A percentile compares a stretch with the other conserved stretches of the same genome.
Conservation (phyloP, 1,139 yeast species). For the Ogataea hybrid region DNA sequence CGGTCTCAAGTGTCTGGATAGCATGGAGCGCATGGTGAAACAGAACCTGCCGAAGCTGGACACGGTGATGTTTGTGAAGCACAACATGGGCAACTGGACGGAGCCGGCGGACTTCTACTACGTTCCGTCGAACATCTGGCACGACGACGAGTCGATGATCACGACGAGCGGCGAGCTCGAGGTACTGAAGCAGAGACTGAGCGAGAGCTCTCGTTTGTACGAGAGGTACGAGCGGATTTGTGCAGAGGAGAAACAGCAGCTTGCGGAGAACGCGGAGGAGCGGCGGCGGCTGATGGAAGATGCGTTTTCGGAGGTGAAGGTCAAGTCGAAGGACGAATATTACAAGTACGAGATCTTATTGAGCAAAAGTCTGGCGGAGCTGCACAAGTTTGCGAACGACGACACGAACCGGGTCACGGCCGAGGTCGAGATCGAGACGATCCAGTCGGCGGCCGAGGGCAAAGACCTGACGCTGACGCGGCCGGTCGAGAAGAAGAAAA, state of each 20-base stretch:
- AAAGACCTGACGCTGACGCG: slow-evolving; percentile 57
- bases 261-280: slow-evolving; percentile 44
- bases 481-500: slow-evolving; percentile 44
- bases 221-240: slow-evolving; percentile 44
- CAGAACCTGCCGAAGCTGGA: slow-evolving; percentile 78
- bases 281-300: slow-evolving; percentile 35
- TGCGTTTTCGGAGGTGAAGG: slow-evolving; percentile 37
- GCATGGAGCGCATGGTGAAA: slow-evolving; percentile 55
- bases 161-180: slow-evolving; percentile 60
- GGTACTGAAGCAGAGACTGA: slow-evolving; percentile 59
- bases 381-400: slow-evolving; percentile 65
- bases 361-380: slow-evolving; percentile 49
- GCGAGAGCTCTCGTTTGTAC: slow-evolving; percentile 46
- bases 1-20: slow-evolving; percentile 50
- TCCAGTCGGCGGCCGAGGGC: slow-evolving; percentile 83
- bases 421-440: slow-evolving; percentile 88
- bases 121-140: slow-evolving; percentile 94
- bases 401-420: slow-evolving; percentile 72
- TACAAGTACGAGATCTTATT: slow-evolving; percentile 55
- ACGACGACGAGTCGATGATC: slow-evolving; percentile 83
- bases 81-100: slow-evolving; percentile 71
- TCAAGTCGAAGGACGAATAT: slow-evolving; percentile 40
- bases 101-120: slow-evolving; percentile 86
- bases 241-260: slow-evolving; percentile 45
- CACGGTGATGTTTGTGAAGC: slow-evolving; percentile 90